Percentiles rank a stretch among this genome's conserved stretches.
Conservation (phyloP, 257 asterid species). For the Nyctanthes arbortristis region DNA sequence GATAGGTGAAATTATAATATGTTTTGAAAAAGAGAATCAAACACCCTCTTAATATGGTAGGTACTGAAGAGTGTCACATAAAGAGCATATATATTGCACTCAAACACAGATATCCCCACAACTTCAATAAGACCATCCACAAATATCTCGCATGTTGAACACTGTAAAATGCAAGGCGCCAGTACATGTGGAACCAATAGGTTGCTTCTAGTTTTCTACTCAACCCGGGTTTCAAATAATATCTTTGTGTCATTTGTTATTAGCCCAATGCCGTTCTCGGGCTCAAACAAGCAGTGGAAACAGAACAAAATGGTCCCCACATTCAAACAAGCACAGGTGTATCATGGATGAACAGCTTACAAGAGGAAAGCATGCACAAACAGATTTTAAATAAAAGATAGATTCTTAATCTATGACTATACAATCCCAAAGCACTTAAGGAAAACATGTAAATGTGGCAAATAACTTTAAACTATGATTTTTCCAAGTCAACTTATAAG, state of each 20-base stretch:
- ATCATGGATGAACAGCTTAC: background rate
- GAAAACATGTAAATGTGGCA: background rate
- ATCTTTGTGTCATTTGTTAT: background rate
- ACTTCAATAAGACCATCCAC: background rate
- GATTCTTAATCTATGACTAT: conserved; percentile 1
- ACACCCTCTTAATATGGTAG: no score
- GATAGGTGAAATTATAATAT: no score
- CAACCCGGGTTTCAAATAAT: background rate
- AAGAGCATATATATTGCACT: background rate
- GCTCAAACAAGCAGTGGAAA: no score
- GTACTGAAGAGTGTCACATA: no score
- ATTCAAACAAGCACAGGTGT: background rate
- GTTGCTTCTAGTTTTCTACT: background rate
- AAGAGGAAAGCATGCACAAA: background rate
- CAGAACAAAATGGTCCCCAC: background rate
- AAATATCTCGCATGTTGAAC: background rate
- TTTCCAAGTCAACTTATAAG: conserved; percentile 25
- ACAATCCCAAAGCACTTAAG: conserved; percentile 2
- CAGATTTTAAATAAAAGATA: background rate
- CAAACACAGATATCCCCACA: background rate
- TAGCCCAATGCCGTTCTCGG: no score
- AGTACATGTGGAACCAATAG: background rate
- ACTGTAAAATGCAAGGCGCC: background rate
- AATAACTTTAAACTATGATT: conserved; percentile 28
- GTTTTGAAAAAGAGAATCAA: no score